Percentiles rank a stretch among this genome's conserved stretches.
These are phyloP conservation scores for Helotiales sp. DNA, from an alignment of 2,329 filamentous ascomycete species.

Conservation along the genomic window DNA sequence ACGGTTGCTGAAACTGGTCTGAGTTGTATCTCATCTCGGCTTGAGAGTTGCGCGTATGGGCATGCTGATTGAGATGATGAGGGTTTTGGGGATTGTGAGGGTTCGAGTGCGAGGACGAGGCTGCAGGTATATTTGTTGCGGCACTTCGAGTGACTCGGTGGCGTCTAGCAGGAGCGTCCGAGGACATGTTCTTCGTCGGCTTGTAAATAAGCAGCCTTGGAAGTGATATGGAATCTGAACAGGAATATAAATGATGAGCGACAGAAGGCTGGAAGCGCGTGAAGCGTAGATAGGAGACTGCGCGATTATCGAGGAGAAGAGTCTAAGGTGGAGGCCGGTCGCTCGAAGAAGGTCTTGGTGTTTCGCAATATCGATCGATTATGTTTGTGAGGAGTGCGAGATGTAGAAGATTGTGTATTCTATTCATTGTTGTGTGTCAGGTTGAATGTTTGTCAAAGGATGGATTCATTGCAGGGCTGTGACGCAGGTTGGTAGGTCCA, in stretches of 20 bases:
- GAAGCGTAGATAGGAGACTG: slow-evolving; percentile 5
- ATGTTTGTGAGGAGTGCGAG: slow-evolving; percentile 16
- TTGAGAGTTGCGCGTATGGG: slow-evolving; percentile 38
- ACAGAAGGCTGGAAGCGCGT: slow-evolving; percentile 1
- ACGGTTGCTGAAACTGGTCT: slow-evolving; percentile 22
- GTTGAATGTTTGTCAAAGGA: slow-evolving; percentile 2
- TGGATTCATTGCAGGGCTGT: background rate
- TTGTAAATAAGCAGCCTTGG: slow-evolving; percentile 46
- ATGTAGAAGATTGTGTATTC: slow-evolving; percentile 21
- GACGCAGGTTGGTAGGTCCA: slow-evolving; percentile 2
- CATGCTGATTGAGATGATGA: slow-evolving; percentile 45
- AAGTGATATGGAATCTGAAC: slow-evolving; percentile 22
- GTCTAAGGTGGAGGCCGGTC: slow-evolving; percentile 25
- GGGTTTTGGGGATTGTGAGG: slow-evolving; percentile 41
- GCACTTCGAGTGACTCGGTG: slow-evolving; percentile 35
- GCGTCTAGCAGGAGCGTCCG: slow-evolving; percentile 40
- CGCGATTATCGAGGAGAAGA: background rate
- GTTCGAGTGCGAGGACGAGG: too few species aligned
- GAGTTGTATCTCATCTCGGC: slow-evolving; percentile 23
- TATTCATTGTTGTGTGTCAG: slow-evolving; percentile 31
- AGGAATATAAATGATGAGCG: slow-evolving; percentile 8
- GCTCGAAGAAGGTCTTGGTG: slow-evolving; percentile 21
- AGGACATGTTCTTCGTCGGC: slow-evolving; percentile 47
- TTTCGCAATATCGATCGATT: slow-evolving; percentile 19
- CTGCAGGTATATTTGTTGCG: slow-evolving; percentile 21